A percentile compares a stretch with the other conserved stretches of the same genome.
Evolutionary conservation across 768 basidiomycete genomes (phyloP).

Genomic region (Scleroderma citrinum): DNA sequence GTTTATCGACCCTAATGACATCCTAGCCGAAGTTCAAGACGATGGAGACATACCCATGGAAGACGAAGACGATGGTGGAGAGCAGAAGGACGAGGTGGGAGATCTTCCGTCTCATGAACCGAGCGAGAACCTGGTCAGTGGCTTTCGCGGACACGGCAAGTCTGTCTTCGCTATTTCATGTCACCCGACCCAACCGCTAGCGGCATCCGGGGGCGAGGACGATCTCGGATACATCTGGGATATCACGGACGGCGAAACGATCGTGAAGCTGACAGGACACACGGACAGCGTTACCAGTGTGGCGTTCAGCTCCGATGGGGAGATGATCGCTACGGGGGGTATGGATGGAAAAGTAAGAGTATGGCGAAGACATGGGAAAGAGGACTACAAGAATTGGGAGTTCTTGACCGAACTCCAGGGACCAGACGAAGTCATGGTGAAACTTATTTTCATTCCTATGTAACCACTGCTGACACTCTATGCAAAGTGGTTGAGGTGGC

Average conservation of each 20-base stretch:
- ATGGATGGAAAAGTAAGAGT: conserved; percentile 96
- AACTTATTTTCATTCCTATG: not conserved
- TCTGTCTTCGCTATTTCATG: conserved; percentile 83
- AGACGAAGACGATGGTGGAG: conserved; percentile 43
- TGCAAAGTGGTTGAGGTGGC: conserved; percentile 87
- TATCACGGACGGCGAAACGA: conserved; percentile 69
- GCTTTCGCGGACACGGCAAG: conserved; percentile 56
- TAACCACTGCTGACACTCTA: conserved; percentile 3
- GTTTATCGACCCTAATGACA: conserved; percentile 62
- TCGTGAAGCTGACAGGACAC: conserved; percentile 87
- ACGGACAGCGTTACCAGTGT: conserved; percentile 81
- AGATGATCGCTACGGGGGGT: conserved; percentile 91
- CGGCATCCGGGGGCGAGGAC: conserved; percentile 92
- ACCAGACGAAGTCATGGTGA: conserved; percentile 91
- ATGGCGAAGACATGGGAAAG: conserved; percentile 81
- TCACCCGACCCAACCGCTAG: conserved; percentile 78
- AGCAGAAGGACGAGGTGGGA: conserved; percentile 42
- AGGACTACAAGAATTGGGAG: conserved; percentile 80
- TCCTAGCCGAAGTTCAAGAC: conserved; percentile 56
- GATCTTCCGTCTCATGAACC: conserved; percentile 39
- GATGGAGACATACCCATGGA: conserved; percentile 71
- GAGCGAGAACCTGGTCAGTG: conserved; percentile 56
- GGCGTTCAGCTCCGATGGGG: conserved; percentile 83
- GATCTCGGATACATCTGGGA: conserved; percentile 94
- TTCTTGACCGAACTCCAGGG: conserved; percentile 91